Percentiles rank a stretch among this genome's conserved stretches.
phyloP scores from a whole-genome alignment of 768 basidiomycete genomes.

The Amanita subjunquillea region DNA sequence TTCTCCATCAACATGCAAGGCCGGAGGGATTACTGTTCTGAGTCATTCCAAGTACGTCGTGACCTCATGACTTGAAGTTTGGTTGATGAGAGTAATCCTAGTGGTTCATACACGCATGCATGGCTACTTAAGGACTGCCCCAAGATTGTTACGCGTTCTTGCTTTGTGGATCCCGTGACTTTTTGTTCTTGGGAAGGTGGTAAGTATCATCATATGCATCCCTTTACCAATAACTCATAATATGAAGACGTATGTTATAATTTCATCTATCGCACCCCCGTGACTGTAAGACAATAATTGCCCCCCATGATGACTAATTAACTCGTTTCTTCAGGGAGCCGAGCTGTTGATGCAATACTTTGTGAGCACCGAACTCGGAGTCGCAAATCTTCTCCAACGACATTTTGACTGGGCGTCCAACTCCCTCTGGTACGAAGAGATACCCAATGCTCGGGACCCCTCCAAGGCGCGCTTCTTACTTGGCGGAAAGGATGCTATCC shows the following conservation, averaged over 20 bases:
- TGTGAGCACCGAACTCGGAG: slow-evolving; percentile 79
- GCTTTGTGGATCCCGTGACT: slow-evolving; percentile 85
- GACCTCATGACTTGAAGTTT: neutral
- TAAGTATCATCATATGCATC: slow-evolving; percentile 21
- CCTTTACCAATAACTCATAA: slow-evolving; percentile 1
- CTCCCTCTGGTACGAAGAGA: slow-evolving; percentile 84
- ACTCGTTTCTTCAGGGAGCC: slow-evolving; percentile 41
- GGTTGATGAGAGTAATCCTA: slow-evolving; percentile 15
- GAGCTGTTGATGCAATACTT: slow-evolving; percentile 83
- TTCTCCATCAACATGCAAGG: slow-evolving; percentile 12
- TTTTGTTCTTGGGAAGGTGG: slow-evolving; percentile 95
- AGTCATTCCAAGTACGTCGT: slow-evolving; percentile 81
- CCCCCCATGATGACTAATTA: neutral
- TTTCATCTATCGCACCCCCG: slow-evolving; percentile 69
- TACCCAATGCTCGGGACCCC: slow-evolving; percentile 67
- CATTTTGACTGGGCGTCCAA: slow-evolving; percentile 85
- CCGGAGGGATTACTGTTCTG: slow-evolving; percentile 60
- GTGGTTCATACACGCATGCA: slow-evolving; percentile 76
- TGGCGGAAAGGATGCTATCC: slow-evolving; percentile 75
- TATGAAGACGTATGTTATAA: slow-evolving; percentile 77
- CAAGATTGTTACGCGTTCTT: slow-evolving; percentile 59
- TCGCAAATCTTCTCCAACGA: slow-evolving; percentile 74
- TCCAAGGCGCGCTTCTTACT: slow-evolving; percentile 62
- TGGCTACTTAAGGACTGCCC: slow-evolving; percentile 84
- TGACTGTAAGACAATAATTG: slow-evolving; percentile 34